Conservation (phyloP, 495 filamentous ascomycete genomes). For the Podospora pseudopauciseta region DNA sequence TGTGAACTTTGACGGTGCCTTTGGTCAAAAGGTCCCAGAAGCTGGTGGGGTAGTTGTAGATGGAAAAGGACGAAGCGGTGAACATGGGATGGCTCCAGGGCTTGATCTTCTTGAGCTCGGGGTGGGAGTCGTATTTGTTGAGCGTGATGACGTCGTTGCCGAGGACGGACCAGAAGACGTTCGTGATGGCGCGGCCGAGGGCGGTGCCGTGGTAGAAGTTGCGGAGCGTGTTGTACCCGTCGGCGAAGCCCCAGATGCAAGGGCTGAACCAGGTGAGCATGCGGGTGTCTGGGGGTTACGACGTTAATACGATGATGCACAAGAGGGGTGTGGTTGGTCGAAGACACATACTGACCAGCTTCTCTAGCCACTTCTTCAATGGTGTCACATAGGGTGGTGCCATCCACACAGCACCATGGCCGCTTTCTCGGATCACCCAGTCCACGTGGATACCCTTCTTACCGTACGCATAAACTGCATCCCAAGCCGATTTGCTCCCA, state of each 20-base stretch:
- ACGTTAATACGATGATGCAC: not conserved
- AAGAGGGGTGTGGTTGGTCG: not conserved
- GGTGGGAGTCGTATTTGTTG: constrained; percentile 58
- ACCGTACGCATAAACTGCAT: constrained; percentile 68
- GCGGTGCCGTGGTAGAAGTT: constrained; percentile 62
- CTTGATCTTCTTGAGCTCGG: constrained; percentile 60
- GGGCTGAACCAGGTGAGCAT: constrained; percentile 46
- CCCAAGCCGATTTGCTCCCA: constrained; percentile 72
- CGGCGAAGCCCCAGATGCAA: constrained; percentile 42
- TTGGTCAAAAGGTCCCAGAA: constrained; percentile 60
- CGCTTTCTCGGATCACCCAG: constrained; percentile 75
- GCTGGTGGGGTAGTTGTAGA: constrained; percentile 66
- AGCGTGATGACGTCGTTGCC: constrained; percentile 55
- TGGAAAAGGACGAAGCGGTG: constrained; percentile 56
- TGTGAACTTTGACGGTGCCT: constrained; percentile 58
- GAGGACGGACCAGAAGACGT: constrained; percentile 64
- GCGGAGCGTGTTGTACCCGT: constrained; percentile 39
- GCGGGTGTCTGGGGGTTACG: constrained; percentile 31
- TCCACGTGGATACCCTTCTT: constrained; percentile 63
- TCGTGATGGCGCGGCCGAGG: constrained; percentile 64
- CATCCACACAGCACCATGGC: constrained; percentile 73
- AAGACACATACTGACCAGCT: constrained; percentile 54
- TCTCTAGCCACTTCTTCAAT: constrained; percentile 46
- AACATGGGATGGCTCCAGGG: constrained; percentile 65
- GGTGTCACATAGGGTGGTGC: constrained; percentile 51